phyloP scores from a whole-genome alignment of 257 asterid species.

The Nicotiana sylvestris region DNA sequence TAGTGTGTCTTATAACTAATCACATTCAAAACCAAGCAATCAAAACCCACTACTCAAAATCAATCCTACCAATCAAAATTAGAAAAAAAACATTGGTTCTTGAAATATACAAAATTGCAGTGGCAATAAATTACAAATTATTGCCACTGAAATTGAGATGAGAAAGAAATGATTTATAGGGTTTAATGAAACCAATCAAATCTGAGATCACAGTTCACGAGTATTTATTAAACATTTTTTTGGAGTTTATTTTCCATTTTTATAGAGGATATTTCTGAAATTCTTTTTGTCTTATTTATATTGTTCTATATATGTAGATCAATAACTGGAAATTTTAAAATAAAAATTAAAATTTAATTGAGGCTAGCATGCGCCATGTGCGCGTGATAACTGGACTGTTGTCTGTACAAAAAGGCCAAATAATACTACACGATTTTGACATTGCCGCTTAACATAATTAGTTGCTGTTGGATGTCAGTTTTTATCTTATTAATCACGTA shows the following conservation, averaged over 20 bases:
- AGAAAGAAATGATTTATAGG: not conserved
- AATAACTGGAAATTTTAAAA: not conserved
- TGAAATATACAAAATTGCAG: not conserved
- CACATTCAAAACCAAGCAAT: not conserved
- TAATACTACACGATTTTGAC: not conserved
- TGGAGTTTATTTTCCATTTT: slow-evolving; percentile 1
- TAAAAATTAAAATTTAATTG: not conserved
- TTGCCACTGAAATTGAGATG: slow-evolving; percentile 16
- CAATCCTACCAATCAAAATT: not conserved
- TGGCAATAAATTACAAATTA: not conserved
- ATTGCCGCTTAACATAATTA: not conserved
- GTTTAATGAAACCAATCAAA: slow-evolving; percentile 18
- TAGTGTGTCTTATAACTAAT: too few relatives aligned
- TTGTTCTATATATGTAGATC: not conserved
- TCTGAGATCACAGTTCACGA: slow-evolving; percentile 15
- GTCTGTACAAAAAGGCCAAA: not conserved
- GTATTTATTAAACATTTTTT: not conserved
- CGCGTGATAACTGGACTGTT: slow-evolving; percentile 4
- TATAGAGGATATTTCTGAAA: not conserved
- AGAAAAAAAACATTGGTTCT: not conserved
- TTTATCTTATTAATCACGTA: slow-evolving; percentile 9
- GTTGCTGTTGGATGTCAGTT: not conserved
- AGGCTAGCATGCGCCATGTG: slow-evolving; percentile 9
- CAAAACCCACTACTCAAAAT: not conserved
- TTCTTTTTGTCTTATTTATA: not conserved